Base-by-base conservation (phyloP, 2,329 filamentous ascomycete genomes). In the Nemania diffusa region DNA sequence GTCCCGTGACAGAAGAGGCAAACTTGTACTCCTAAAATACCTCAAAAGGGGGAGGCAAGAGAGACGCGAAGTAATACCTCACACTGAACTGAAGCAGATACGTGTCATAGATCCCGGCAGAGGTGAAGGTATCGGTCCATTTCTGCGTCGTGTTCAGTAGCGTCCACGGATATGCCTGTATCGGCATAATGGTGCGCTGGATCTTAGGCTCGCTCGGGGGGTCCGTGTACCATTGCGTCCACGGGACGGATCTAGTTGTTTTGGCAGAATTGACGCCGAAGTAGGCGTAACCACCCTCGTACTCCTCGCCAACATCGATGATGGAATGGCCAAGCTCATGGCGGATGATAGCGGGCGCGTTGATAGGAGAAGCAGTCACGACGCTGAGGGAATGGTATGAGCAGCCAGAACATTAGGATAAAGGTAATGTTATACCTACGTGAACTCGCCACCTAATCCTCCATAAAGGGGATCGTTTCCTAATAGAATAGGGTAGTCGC, bases 291-390 rank as follows among this genome's bases (percentile, higher is more conserved):
- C 74, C 75, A 2, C 75, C 75, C 57, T 77, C 75, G 50, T 77
- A 77, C 51, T 77, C 75, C 57, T 77, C 75, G 15, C 75, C 75
- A 5, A 77, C 74, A 26, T 74, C 74, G 50, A 75, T 77, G 32
- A 77, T 76, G 20, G 75, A 77, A 46, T 77, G 75, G n/a, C 75
- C 75, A 11, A 77, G 70, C 66, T 77, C 75, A 51, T 77, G 75
- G 48, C 75, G 75, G 24, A 77, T 70, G 26, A 77, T 71, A 1
- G 71, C 75, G 2, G 75, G 73, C 6, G 75, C 75, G 37, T 74
- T 77, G 48, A 61, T 64, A 11, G 72, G 72, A 7, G 75, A 77
- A 9, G 75, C 67, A 1, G 75, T 76, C 6, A 73, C 70, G 55
- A 76, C 73, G n/a, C 73, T 76, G 37, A 22, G 22, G 17, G 34